Base-by-base conservation (phyloP, 257 asterid genomes). In the Ballota nigra region DNA sequence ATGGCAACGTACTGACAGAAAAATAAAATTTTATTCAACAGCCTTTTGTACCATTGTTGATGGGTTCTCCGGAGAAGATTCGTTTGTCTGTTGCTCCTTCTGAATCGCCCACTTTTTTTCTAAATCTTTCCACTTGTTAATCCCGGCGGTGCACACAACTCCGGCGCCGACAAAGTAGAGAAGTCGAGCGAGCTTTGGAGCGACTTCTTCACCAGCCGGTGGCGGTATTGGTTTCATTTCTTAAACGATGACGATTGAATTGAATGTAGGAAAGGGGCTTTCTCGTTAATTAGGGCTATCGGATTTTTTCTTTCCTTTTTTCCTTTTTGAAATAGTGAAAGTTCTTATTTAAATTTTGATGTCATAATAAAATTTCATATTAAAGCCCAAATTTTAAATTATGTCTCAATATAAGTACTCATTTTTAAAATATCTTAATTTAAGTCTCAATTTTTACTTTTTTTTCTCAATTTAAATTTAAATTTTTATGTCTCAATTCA, bases 81-180 rank as follows among this genome's bases (percentile, higher is more conserved):
- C 82, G 55, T 72, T 41, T 62, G 60, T 60, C 71, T 75, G 69
- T 19, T 85, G 82, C 80, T 84, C 81, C 72, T 82, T 83, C 75
- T 80, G 55, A 40, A 67, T 24, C 72, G 9, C 53, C 73, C 84
- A 51, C 45, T 79, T 84, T 43, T 56, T 77, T 24, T 86, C 88
- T 68, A 45, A 79, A 56, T 80, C 88, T 66, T 71, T 88, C 84
- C 86, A 86, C 79, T 82, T 88, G 82, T 88, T 88, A 72, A 86
- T 86, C 65, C 68, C 91, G 61, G 66, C 68, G 38, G 91, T 79
- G 71, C 88, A 80, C 20, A 88, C 36, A 71, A 82, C 95, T 76
- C 87, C 91, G 63, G 94, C 90, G 47, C 85, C 87, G 73, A 80
- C 81, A 78, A 87, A 87, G 79, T 75, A 87, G 56, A 87, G 81